Evolutionary conservation across 1,139 yeast species (phyloP), one percentile per base, ranked within the genome.

Genomic region (Hansenula anomala): DNA sequence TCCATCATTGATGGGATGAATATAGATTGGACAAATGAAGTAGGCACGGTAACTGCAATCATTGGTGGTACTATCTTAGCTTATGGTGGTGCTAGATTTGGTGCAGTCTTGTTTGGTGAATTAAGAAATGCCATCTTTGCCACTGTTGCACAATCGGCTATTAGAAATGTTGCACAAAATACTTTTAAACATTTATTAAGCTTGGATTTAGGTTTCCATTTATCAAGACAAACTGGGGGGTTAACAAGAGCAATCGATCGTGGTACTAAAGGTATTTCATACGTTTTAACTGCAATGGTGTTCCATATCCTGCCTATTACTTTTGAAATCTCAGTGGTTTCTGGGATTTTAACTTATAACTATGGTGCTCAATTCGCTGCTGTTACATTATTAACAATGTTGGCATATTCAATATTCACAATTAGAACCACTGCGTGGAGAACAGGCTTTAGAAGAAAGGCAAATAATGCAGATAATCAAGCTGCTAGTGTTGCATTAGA

Each of bases 181-280:
- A 90, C 97, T 0, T 92, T 92, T 60, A 71, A 69, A 36, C 97
- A 90, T 60, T 67, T 92, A 42, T 71, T 92, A 58, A 80, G 79
- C 51, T 72, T 92, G 63, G 99, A 92, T 62, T 67, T 90, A 37
- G 87, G 89, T 16, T 92, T 92, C 73, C 98, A 92, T 61, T 64
- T 92, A 37, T 74, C 94, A 9, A 72, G 90, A 51, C 97, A 94
- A 59, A 94, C 98, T 0, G 99, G 99, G 49, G 97, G 96, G 0
- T 65, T 92, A 34, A 92, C 97, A 0, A 70, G 98, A 45, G 97
- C 98, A 1, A 92, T 92, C 54, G 99, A 92, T 56, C 71, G 98
- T 51, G 99, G 99, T 59, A 92, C 97, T 1, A 92, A 92, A 53
- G 98, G 99, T 63, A 92, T 92, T 38, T 83, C 95, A 19, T 90